Conservation (phyloP, 495 filamentous ascomycete genomes). For the Penicillium angulare region DNA sequence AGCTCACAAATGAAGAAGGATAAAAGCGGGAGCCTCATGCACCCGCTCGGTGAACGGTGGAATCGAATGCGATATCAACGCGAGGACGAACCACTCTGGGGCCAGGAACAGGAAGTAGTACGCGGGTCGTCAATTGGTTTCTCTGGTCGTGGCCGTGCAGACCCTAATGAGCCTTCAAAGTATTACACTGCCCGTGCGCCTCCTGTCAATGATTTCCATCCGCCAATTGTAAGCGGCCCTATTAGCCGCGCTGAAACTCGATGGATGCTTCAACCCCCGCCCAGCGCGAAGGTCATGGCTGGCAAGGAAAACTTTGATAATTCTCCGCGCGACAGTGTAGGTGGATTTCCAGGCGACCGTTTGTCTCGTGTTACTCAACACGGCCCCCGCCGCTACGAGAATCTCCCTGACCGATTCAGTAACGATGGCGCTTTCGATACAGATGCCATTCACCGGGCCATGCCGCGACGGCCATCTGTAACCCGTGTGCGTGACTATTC, state of each 20-base stretch:
- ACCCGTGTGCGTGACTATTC: conserved; percentile 15
- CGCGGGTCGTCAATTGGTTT: conserved; percentile 53
- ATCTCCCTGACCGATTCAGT: background rate
- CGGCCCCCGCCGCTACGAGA: conserved; percentile 1
- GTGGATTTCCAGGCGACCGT: conserved; percentile 12
- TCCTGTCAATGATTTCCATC: conserved; percentile 82
- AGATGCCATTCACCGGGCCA: conserved; percentile 4
- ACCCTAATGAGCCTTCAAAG: conserved; percentile 42
- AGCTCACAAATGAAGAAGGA: conserved; percentile 30
- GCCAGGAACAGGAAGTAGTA: conserved; percentile 34
- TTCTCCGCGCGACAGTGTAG: conserved; percentile 20
- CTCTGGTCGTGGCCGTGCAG: conserved; percentile 46
- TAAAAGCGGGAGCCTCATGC: conserved; percentile 29
- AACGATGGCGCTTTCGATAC: conserved; percentile 8
- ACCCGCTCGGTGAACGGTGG: conserved; percentile 58
- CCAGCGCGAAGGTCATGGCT: conserved; percentile 80
- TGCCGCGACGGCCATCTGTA: conserved; percentile 24
- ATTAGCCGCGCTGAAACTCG: conserved; percentile 62
- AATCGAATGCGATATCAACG: conserved; percentile 75
- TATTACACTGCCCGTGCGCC: conserved; percentile 71
- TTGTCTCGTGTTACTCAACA: conserved; percentile 10
- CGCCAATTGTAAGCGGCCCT: conserved; percentile 78
- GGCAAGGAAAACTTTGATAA: conserved; percentile 63
- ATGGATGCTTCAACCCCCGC: conserved; percentile 92
- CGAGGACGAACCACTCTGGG: conserved; percentile 84